Base-by-base conservation (phyloP, 768 basidiomycete species). In the Macrocybe gigantea region DNA sequence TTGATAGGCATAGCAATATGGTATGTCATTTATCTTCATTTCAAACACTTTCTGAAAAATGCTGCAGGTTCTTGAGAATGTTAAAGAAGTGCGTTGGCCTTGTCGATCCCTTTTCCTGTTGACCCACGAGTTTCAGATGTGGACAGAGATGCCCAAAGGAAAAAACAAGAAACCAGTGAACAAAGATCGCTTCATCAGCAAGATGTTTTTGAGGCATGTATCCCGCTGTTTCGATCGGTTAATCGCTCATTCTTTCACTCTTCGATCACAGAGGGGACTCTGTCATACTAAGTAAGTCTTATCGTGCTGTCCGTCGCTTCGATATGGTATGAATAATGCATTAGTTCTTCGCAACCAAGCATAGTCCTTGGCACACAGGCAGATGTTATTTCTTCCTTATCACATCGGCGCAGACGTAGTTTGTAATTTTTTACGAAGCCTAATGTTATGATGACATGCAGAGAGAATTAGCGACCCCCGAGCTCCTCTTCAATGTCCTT, bases 151-250 rank as follows among this genome's bases (percentile, higher is more conserved):
- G 41, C 96, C 96, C 13, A 98, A 97, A 68, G 93, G 93, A 36
- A 98, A 98, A 72, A 93, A 93, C 63, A 97, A 96, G 74, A 98
- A 97, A 63, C 91, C 96, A 6, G 85, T 98, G 48, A 98, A 98
- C 75, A 98, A 98, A 70, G 96, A 98, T 69, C 80, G 96, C 41
- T 99, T 98, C 73, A 95, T 99, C 65, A 95, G 93, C 66, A 99
- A 98, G 72, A 95, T 99, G 93, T 98, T 95, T 69, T 70, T 98
- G 52, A 79, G 92, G 89, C 88, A 59, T 44, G 82, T 65, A 2
- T 32, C 41, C 37, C 48, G 34, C 15, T 43, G 8, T 15, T 39
- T 33, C 36, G 14, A 7, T 22, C 34, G 22, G 22, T 22, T 22
- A 22, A 2, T 33, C 30, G 48, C 34, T 14, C 36, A 35, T 51